A percentile compares a stretch with the other conserved stretches of the same genome.
Conservation (phyloP, 202 grass and related monocot genomes). For the Zizania palustris region DNA sequence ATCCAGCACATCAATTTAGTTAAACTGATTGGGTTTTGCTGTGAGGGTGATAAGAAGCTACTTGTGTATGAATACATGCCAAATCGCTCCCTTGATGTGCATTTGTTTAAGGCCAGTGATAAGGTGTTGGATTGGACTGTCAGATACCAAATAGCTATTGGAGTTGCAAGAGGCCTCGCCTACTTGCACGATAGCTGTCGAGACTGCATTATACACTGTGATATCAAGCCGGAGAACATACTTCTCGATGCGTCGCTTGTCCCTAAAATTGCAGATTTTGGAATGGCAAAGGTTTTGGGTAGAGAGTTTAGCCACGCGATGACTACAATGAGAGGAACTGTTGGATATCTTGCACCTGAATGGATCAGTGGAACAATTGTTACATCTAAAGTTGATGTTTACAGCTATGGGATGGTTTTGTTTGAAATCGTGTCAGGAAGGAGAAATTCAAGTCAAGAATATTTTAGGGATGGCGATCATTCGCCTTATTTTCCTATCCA, state of each 20-base stretch:
- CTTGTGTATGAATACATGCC: too few relatives aligned
- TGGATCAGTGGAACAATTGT: neutral
- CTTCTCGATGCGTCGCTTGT: neutral
- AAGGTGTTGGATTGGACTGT: conserved; percentile 12
- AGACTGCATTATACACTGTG: conserved; percentile 48
- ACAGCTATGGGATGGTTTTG: neutral
- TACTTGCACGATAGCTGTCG: conserved; percentile 41
- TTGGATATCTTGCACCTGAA: neutral
- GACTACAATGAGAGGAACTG: too few relatives aligned
- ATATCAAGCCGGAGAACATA: conserved; percentile 26
- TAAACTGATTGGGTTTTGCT: neutral
- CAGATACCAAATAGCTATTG: conserved; percentile 34
- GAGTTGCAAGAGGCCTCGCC: conserved; percentile 30
- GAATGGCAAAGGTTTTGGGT: neutral
- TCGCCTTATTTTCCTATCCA: conserved; percentile 36
- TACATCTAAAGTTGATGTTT: neutral
- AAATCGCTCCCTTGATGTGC: conserved; percentile 5
- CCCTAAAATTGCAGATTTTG: conserved; percentile 51
- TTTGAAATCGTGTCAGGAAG: neutral
- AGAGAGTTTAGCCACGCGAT: too few relatives aligned
- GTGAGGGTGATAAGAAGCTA: too few relatives aligned
- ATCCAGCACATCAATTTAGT: conserved; percentile 44
- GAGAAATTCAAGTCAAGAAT: neutral
- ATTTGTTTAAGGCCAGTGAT: conserved; percentile 9
- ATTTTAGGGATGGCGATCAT: neutral